phyloP scores from a whole-genome alignment of 768 basidiomycete genomes.

The Tricholomella constricta region DNA sequence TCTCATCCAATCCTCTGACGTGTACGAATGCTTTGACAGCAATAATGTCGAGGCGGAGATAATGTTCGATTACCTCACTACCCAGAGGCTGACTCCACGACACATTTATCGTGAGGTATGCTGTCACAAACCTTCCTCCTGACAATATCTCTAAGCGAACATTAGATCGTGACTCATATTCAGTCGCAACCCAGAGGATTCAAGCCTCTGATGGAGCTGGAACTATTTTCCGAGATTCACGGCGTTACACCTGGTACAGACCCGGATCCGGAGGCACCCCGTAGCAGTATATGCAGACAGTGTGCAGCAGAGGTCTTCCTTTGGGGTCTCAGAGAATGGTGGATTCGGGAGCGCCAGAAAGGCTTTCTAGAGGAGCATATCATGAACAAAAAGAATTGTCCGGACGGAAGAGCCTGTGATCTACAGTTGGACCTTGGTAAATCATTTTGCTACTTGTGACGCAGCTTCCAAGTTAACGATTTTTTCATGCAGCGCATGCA shows the following conservation, averaged over 20 bases:
- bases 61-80: conserved; percentile 77
- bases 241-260: conserved; percentile 56
- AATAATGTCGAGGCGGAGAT: conserved; percentile 83
- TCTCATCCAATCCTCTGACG: conserved; percentile 71
- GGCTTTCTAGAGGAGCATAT: conserved; percentile 60
- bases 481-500: conserved; percentile 56
- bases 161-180: conserved; percentile 63
- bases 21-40: conserved; percentile 80
- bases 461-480: conserved; percentile 7
- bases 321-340: conserved; percentile 80
- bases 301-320: conserved; percentile 78
- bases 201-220: conserved; percentile 64
- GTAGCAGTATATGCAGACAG: conserved; percentile 62
- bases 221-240: conserved; percentile 72
- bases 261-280: conserved; percentile 58
- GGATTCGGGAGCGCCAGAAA: conserved; percentile 75
- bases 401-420: conserved; percentile 57
- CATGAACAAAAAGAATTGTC: conserved; percentile 67
- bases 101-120: conserved; percentile 81
- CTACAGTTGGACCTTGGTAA: conserved; percentile 69
- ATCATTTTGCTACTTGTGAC: conserved; percentile 22
- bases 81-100: conserved; percentile 60
- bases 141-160: not conserved
- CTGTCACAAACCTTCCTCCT: conserved; percentile 21
- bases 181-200: conserved; percentile 65